Conservation (phyloP, 257 asterid species). For the Hygrophila difformis region DNA sequence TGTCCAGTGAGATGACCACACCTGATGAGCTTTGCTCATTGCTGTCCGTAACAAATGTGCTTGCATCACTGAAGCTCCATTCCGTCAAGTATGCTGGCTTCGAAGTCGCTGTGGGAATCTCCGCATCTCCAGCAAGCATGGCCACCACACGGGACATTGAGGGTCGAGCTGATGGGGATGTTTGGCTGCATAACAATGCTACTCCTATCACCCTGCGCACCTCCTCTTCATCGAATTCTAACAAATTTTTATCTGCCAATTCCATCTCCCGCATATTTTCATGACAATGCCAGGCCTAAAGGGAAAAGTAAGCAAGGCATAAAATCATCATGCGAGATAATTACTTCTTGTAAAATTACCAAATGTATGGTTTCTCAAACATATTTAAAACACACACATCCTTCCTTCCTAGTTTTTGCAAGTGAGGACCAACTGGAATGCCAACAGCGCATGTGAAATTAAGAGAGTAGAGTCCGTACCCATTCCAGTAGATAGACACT, state of each 20-base stretch:
- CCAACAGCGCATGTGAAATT: no score
- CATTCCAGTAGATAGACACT: slow-evolving; percentile 57
- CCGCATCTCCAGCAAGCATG: slow-evolving; percentile 48
- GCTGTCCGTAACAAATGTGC: slow-evolving; percentile 4
- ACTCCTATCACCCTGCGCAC: slow-evolving; percentile 33
- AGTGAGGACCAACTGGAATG: no score
- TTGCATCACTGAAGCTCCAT: slow-evolving; percentile 33
- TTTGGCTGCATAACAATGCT: slow-evolving; percentile 49
- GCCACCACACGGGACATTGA: slow-evolving; percentile 57
- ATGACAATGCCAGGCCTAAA: slow-evolving; percentile 36
- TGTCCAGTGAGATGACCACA: slow-evolving; percentile 6
- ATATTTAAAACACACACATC: no score
- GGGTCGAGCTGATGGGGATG: slow-evolving; percentile 40
- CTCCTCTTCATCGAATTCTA: slow-evolving; percentile 25
- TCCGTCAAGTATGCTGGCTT: slow-evolving; percentile 45
- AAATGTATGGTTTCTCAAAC: no score
- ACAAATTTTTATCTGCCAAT: slow-evolving; percentile 25
- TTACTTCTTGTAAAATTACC: no score
- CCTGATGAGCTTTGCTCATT: slow-evolving; percentile 7
- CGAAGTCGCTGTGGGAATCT: slow-evolving; percentile 28
- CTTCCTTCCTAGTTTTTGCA: no score
- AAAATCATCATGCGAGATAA: no score
- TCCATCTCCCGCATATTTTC: slow-evolving; percentile 26
- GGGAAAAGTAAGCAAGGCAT: no score
- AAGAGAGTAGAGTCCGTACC: slow-evolving; percentile 34